Conservation (phyloP, 192 early-diverging fungal genomes). For the Umbelopsis isabellina region DNA sequence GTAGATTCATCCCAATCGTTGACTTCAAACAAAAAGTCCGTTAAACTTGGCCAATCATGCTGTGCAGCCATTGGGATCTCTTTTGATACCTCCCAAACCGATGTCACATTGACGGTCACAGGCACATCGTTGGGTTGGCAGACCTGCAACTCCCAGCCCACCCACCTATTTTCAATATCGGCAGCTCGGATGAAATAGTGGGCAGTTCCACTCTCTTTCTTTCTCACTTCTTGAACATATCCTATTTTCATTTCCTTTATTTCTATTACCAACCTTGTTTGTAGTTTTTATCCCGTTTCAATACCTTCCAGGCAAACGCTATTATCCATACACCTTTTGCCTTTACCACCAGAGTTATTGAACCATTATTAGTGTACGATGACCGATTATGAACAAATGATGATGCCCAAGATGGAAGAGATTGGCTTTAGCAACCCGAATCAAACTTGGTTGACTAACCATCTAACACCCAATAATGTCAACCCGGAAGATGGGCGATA, state of each 20-base stretch:
- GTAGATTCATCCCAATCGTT: no score
- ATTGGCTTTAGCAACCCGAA: background rate
- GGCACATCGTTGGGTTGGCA: background rate
- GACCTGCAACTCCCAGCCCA: no score
- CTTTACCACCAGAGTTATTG: background rate
- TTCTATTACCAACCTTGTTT: no score
- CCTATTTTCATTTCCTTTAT: no score
- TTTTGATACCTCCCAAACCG: constrained; percentile 12
- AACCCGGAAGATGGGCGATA: background rate
- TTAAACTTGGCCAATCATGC: constrained; percentile 19
- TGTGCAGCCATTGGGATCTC: background rate
- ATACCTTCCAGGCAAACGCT: no score
- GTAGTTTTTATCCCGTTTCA: no score
- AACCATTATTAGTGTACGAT: background rate
- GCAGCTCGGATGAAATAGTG: no score
- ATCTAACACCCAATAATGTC: background rate
- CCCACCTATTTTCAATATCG: no score
- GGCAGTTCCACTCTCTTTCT: no score
- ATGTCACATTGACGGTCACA: constrained; percentile 11
- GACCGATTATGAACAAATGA: constrained; percentile 12
- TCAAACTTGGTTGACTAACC: background rate
- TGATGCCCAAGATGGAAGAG: constrained; percentile 7
- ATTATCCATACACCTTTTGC: background rate
- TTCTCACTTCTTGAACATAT: no score
- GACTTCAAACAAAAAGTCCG: background rate